These are phyloP conservation scores for Entomortierella chlamydospora DNA, from an alignment of 192 early-diverging fungal genomes.

Conservation along the genomic window DNA sequence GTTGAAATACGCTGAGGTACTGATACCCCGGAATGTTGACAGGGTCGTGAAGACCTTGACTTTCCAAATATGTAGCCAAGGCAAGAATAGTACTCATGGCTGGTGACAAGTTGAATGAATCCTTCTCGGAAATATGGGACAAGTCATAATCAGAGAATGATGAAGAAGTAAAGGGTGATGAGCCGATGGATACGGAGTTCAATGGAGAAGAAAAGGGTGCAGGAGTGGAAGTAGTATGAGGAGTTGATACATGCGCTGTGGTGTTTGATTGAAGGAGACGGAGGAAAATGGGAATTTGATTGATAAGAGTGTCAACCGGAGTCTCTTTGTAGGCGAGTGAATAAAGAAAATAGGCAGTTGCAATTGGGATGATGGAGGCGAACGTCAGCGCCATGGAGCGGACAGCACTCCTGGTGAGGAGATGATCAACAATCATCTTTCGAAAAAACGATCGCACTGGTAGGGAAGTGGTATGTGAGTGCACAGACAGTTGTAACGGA, in stretches of 20 bases:
- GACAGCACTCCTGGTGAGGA: conserved; percentile 43
- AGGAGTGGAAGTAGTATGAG: not conserved
- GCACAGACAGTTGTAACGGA: not conserved
- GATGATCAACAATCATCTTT: conserved; percentile 55
- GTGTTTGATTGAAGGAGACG: conserved; percentile 40
- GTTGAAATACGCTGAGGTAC: conserved; percentile 2
- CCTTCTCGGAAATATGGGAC: not conserved
- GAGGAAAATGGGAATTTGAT: conserved; percentile 26
- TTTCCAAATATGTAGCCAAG: conserved; percentile 31
- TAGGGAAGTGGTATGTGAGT: not conserved
- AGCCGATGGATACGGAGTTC: not conserved
- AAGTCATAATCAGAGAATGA: not conserved
- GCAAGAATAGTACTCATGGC: conserved; percentile 28
- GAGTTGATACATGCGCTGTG: not conserved
- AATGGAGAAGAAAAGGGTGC: not conserved
- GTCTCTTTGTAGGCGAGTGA: conserved; percentile 39
- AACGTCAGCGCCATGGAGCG: conserved; percentile 29
- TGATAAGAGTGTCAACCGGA: conserved; percentile 40
- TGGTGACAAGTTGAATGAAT: conserved; percentile 8
- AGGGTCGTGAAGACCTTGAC: conserved; percentile 17
- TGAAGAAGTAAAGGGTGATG: conserved; percentile 1
- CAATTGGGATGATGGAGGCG: conserved; percentile 24
- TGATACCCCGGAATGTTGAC: conserved; percentile 34
- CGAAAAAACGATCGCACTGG: too few species aligned
- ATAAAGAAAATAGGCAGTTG: conserved; percentile 31